Evolutionary conservation across 2,329 filamentous ascomycete species (phyloP).

Genomic region (Cytospora piceae): DNA sequence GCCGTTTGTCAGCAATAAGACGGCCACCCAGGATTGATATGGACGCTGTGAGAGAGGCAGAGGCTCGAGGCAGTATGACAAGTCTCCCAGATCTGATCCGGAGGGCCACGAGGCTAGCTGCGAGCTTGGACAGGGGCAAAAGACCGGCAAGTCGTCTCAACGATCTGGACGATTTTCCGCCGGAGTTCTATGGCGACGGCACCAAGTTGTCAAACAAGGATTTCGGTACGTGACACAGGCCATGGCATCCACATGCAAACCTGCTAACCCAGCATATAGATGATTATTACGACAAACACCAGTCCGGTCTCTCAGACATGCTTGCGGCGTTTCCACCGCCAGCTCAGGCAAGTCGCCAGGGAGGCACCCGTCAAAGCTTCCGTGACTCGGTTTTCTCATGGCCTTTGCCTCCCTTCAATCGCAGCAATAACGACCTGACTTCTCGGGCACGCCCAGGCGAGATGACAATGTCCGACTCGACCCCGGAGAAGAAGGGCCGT

Average conservation of each 20-base stretch:
- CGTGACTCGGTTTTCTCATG: slow-evolving; percentile 55
- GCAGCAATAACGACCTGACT: slow-evolving; percentile 33
- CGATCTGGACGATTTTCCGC: slow-evolving; percentile 55
- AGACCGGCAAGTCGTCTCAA: slow-evolving; percentile 64
- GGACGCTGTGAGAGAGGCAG: slow-evolving; percentile 77
- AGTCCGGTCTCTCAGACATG: slow-evolving; percentile 65
- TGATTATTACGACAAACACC: slow-evolving; percentile 48
- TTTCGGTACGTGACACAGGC: slow-evolving; percentile 41
- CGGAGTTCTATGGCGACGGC: slow-evolving; percentile 46
- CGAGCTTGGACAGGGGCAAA: slow-evolving; percentile 83
- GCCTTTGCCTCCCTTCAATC: slow-evolving; percentile 48
- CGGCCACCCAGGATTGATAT: slow-evolving; percentile 79
- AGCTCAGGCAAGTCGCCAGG: slow-evolving; percentile 49
- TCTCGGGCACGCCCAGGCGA: slow-evolving; percentile 14
- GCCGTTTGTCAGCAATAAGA: slow-evolving; percentile 58
- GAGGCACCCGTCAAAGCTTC: slow-evolving; percentile 50
- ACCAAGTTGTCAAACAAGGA: slow-evolving; percentile 40
- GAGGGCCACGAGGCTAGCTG: slow-evolving; percentile 82
- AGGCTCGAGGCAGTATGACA: slow-evolving; percentile 85
- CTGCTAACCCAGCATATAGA: slow-evolving; percentile 33
- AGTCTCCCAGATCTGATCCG: slow-evolving; percentile 90
- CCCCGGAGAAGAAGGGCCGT: slow-evolving; percentile 49
- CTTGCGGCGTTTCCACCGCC: slow-evolving; percentile 67
- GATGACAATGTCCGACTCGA: slow-evolving; percentile 16
- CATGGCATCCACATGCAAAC: background rate